phyloP scores from a whole-genome alignment of 2,329 filamentous ascomycete genomes.

The Fusarium protoensiforme region DNA sequence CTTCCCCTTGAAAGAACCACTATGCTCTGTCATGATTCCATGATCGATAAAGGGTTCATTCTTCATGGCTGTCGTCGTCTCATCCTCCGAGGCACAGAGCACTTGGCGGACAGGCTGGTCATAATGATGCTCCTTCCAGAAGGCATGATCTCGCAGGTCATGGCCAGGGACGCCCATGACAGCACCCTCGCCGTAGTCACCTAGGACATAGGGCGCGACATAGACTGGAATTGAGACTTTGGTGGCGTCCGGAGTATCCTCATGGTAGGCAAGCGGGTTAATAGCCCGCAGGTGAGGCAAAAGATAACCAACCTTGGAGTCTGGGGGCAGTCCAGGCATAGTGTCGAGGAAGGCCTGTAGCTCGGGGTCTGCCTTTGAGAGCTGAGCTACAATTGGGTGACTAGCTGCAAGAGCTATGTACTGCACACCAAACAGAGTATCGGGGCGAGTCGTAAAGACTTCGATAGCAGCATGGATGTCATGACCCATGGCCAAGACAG shows the following conservation, averaged over 20 bases:
- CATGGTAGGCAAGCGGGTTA: constrained; percentile 72
- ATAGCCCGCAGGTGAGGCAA: constrained; percentile 70
- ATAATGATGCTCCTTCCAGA: constrained; percentile 78
- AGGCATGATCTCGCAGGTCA: constrained; percentile 80
- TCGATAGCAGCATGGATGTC: constrained; percentile 64
- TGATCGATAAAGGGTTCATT: constrained; percentile 71
- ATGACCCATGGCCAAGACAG: constrained; percentile 60
- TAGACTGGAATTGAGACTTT: constrained; percentile 77
- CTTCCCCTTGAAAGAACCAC: constrained; percentile 73
- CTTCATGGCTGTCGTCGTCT: constrained; percentile 54
- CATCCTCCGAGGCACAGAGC: constrained; percentile 63
- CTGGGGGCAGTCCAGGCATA: constrained; percentile 64
- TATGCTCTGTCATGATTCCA: constrained; percentile 74
- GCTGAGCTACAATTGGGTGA: constrained; percentile 73
- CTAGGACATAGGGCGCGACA: constrained; percentile 85
- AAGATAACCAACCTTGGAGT: constrained; percentile 75
- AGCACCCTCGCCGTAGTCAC: constrained; percentile 86
- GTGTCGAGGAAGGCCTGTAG: constrained; percentile 76
- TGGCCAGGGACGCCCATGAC: constrained; percentile 94
- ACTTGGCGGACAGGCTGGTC: constrained; percentile 72
- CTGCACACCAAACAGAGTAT: constrained; percentile 88
- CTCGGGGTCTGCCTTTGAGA: constrained; percentile 69
- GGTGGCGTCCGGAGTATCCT: constrained; percentile 59
- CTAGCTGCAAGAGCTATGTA: constrained; percentile 82
- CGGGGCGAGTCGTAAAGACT: constrained; percentile 86